Evolutionary conservation across 2,329 filamentous ascomycete species (phyloP).

Genomic region (Colletotrichum coccodes): DNA sequence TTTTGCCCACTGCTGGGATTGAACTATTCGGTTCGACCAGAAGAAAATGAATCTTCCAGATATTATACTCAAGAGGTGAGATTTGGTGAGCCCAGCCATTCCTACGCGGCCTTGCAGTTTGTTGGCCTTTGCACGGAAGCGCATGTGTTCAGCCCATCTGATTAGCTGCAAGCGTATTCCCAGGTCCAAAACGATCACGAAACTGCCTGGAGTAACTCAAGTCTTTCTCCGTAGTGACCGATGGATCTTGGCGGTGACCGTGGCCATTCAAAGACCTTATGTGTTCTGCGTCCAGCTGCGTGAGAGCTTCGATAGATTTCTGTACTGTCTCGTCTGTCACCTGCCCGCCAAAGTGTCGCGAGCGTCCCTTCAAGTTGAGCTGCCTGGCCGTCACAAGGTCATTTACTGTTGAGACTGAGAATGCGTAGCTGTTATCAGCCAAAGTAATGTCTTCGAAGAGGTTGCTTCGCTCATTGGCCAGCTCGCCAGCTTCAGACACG

Average conservation of each 20-base stretch:
- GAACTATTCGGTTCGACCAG: too few species aligned
- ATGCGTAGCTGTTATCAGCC: conserved; percentile 36
- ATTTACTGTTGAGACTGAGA: conserved; percentile 38
- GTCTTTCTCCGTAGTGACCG: background rate
- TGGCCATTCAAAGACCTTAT: background rate
- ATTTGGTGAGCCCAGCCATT: too few species aligned
- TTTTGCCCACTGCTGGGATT: too few species aligned
- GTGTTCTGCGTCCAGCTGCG: conserved; percentile 1
- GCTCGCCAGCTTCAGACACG: conserved; percentile 34
- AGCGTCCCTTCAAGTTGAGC: conserved; percentile 31
- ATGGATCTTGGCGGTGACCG: background rate
- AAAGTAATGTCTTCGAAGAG: conserved; percentile 39
- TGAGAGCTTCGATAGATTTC: conserved; percentile 10
- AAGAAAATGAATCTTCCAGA: too few species aligned
- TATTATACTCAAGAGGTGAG: too few species aligned
- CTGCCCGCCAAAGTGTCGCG: conserved; percentile 12
- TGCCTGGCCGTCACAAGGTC: conserved; percentile 37
- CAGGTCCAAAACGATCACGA: background rate
- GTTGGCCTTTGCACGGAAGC: too few species aligned
- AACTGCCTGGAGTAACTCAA: background rate
- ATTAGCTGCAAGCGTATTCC: background rate
- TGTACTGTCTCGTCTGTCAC: conserved; percentile 10
- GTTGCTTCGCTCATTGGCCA: conserved; percentile 36
- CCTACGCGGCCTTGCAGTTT: too few species aligned
- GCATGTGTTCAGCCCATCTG: too few species aligned